Conservation (phyloP, 2,329 filamentous ascomycete genomes). For the Hypoxylon sp. region DNA sequence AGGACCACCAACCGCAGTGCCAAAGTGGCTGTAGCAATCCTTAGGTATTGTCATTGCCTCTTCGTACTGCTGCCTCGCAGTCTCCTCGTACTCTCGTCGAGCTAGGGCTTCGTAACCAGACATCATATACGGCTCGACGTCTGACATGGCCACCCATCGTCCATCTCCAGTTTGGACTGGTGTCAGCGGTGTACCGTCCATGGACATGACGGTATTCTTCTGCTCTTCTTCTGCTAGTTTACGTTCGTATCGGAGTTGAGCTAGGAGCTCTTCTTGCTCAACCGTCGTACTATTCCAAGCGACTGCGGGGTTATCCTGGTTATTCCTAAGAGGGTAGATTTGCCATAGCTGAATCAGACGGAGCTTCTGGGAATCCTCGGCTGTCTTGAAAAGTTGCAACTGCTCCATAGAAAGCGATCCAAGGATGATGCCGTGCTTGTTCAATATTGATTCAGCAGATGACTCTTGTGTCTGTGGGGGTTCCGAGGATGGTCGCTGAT, state of each 20-base stretch:
- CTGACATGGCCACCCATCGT: constrained; percentile 64
- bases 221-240: constrained; percentile 61
- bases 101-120: constrained; percentile 83
- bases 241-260: constrained; percentile 72
- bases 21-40: constrained; percentile 63
- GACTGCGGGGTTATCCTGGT: constrained; percentile 67
- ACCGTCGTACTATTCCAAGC: constrained; percentile 69
- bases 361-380: constrained; percentile 78
- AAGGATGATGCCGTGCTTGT: constrained; percentile 79
- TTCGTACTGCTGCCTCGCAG: constrained; percentile 56
- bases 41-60: constrained; percentile 55
- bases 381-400: constrained; percentile 82
- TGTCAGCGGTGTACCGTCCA: constrained; percentile 68
- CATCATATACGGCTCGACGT: constrained; percentile 86
- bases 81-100: constrained; percentile 73
- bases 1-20: constrained; percentile 57
- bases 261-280: constrained; percentile 72
- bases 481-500: constrained; percentile 65
- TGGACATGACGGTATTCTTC: constrained; percentile 62
- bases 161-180: constrained; percentile 68
- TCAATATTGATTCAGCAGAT: constrained; percentile 71
- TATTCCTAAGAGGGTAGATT: constrained; percentile 78
- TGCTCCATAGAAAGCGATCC: constrained; percentile 79
- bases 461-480: constrained; percentile 65
- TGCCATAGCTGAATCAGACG: constrained; percentile 88